These are phyloP conservation scores for Phyllosticta paracitricarpa DNA, from an alignment of 2,329 filamentous ascomycete genomes.

Conservation along the genomic window DNA sequence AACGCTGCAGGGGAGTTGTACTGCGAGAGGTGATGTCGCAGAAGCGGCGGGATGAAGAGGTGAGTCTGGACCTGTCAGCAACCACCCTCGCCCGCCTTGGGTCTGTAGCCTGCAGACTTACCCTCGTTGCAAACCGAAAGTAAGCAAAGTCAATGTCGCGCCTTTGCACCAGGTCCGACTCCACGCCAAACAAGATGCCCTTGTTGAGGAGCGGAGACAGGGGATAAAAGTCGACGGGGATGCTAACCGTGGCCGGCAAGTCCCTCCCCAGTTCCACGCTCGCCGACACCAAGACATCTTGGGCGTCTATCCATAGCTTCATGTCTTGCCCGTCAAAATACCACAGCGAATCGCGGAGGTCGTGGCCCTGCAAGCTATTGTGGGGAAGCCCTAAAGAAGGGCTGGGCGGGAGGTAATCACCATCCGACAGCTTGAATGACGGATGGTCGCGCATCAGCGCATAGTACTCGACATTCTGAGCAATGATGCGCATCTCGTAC, in stretches of 20 bases:
- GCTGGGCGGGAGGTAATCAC: slow-evolving; percentile 36
- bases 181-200: slow-evolving; percentile 80
- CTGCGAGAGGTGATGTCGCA: slow-evolving; percentile 67
- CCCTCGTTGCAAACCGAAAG: slow-evolving; percentile 77
- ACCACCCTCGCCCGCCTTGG: background rate
- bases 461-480: slow-evolving; percentile 94
- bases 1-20: slow-evolving; percentile 74
- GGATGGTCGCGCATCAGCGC: slow-evolving; percentile 82
- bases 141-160: slow-evolving; percentile 86
- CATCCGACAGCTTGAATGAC: slow-evolving; percentile 35
- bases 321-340: slow-evolving; percentile 82
- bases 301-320: slow-evolving; percentile 80
- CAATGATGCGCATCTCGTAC: slow-evolving; percentile 96
- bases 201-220: slow-evolving; percentile 80
- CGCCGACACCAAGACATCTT: slow-evolving; percentile 67
- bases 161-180: slow-evolving; percentile 86
- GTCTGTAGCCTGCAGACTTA: slow-evolving; percentile 36
- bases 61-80: slow-evolving; percentile 57
- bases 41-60: slow-evolving; percentile 79
- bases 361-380: slow-evolving; percentile 37
- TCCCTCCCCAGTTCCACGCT: slow-evolving; percentile 57
- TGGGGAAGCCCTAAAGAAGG: slow-evolving; percentile 33
- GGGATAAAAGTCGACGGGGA: slow-evolving; percentile 92
- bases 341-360: slow-evolving; percentile 82
- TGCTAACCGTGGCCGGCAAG: slow-evolving; percentile 61